Base-by-base conservation (phyloP, 1,139 yeast species). In the Diutina scorzettiae region DNA sequence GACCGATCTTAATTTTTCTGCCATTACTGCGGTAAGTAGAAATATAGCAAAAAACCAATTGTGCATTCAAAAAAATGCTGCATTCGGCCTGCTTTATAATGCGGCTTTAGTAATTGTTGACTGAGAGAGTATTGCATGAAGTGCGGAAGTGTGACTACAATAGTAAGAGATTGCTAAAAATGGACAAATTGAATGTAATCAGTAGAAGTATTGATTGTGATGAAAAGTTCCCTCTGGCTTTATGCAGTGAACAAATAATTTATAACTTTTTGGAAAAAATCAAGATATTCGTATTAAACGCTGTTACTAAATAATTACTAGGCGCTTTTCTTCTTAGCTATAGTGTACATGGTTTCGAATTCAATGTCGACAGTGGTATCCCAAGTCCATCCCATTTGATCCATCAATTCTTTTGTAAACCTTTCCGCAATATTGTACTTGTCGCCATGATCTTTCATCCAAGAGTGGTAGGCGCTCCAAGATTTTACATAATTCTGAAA, bases 391-490 rank as follows among this genome's bases (percentile, higher is more conserved):
- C 39, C 29, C 24, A 34, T 16, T 4, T 8, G n/a, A n/a, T 23
- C n/a, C 28, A n/a, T n/a, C 11, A 34, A 19, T 34, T 34, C 39
- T 7, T 34, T 21, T 3, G 28, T 23, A 16, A 34, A 34, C n/a
- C 28, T 28, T 14, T 34, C 39, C n/a, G 39, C 39, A 4, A 34
- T 16, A 16, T 34, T 16, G 17, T 34, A 34, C 42, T 56, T 51
- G 29, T 49, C 49, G 1, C 60, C 58, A 36, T 62, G 56, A n/a
- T 52, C 57, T 42, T 60, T 58, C 54, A 68, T 68, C 87, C 93
- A 83, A 12, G 66, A 63, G 54, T 79, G 84, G 53, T 78, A 78
- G 5, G 84, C 77, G 52, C 91, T 81, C 75, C 81, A 78, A 4
- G 89, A 78, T 41, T 66, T 63, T 31, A 79, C 63, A 51, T 81